phyloP scores from a whole-genome alignment of 1,284 basidiomycete species.

The Leccinum subrobustum region DNA sequence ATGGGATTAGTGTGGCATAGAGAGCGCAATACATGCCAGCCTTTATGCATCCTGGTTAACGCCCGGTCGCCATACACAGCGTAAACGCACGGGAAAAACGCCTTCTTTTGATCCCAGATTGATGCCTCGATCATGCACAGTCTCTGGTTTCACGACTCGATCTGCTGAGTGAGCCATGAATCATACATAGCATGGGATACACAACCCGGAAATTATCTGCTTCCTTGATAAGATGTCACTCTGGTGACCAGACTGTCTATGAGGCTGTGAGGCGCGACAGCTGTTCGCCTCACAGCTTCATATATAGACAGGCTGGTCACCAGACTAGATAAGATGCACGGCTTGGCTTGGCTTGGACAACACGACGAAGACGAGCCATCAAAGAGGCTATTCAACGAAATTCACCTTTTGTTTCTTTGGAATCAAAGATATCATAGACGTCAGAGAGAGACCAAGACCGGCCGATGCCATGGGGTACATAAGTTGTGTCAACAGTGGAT shows the following conservation, averaged over 20 bases:
- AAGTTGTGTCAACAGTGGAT: not conserved
- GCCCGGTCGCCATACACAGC: not conserved
- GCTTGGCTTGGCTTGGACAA: not conserved
- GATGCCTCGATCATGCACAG: not conserved
- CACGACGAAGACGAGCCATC: not conserved
- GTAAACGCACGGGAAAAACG: not conserved
- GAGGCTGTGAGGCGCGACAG: no score
- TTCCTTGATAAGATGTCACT: not conserved
- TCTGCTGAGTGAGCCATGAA: not conserved
- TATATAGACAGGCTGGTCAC: no score
- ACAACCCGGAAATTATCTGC: not conserved
- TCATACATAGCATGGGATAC: not conserved
- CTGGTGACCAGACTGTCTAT: no score
- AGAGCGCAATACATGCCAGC: not conserved
- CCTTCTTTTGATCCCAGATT: not conserved
- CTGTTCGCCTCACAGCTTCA: no score
- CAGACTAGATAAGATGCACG: no score
- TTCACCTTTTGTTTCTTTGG: not conserved
- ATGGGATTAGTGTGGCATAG: not conserved
- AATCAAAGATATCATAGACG: not conserved
- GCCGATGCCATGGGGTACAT: not conserved
- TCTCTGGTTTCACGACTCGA: no score
- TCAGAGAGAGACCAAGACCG: not conserved
- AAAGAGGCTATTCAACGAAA: not conserved
- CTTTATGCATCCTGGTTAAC: not conserved